A percentile compares a stretch with the other conserved stretches of the same genome.
These are phyloP conservation scores for Candida sp. DNA, from an alignment of 1,139 yeast species.

Conservation along the genomic window DNA sequence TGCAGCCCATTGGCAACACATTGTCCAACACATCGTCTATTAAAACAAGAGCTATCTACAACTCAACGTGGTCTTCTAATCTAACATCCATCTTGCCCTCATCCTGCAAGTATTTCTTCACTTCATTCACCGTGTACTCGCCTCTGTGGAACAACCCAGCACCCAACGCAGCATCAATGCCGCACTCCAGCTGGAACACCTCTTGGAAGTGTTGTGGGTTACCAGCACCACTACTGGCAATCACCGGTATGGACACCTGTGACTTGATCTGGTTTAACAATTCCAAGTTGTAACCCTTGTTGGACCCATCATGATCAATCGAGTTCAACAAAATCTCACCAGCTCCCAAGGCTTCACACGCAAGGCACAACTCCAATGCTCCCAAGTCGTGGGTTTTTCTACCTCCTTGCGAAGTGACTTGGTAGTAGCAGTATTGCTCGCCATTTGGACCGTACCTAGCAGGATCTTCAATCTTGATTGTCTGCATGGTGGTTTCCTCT, in stretches of 20 bases:
- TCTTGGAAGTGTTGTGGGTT: constrained; percentile 87
- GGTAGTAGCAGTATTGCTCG: constrained; percentile 88
- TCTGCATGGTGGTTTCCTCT: constrained; percentile 57
- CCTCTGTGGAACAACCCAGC: constrained; percentile 98
- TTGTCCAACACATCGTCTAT: too few species aligned
- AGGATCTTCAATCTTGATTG: constrained; percentile 49
- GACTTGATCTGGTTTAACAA: constrained; percentile 76
- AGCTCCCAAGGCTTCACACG: constrained; percentile 95
- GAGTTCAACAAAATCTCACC: constrained; percentile 94
- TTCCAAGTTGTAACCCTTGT: constrained; percentile 90
- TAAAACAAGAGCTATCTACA: constrained; percentile 4
- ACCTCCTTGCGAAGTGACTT: constrained; percentile 96
- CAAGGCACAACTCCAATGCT: constrained; percentile 85
- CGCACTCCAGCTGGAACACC: constrained; percentile 74
- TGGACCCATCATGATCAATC: constrained; percentile 96
- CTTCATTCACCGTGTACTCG: constrained; percentile 86
- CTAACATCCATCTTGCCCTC: constrained; percentile 98
- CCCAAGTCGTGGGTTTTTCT: constrained; percentile 90
- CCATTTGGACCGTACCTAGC: constrained; percentile 79
- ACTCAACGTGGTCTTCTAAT: constrained; percentile 76
- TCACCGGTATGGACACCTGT: constrained; percentile 86
- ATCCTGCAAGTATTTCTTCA: constrained; percentile 66
- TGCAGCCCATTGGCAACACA: too few species aligned
- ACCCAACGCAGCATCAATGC: constrained; percentile 95
- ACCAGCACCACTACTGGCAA: constrained; percentile 98